Evolutionary conservation across 495 filamentous ascomycete genomes (phyloP).

Genomic region (Hypoxylon cercidicola): DNA sequence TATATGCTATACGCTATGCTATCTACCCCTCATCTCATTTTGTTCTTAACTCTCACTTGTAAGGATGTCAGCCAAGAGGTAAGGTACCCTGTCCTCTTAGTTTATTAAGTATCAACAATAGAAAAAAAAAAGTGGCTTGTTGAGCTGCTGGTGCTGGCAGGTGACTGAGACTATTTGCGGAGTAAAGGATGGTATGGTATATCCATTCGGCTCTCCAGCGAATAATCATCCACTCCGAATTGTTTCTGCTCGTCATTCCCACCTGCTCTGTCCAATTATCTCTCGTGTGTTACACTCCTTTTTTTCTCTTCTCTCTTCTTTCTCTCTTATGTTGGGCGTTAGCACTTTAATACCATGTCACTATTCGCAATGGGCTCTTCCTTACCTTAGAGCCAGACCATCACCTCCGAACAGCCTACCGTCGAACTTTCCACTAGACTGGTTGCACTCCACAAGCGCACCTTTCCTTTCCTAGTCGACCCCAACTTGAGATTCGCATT

Average conservation of each 20-base stretch:
- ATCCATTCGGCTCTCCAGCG: constrained; percentile 27
- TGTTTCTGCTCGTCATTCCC: constrained; percentile 35
- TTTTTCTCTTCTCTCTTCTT: not conserved
- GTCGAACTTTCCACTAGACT: too few relatives aligned
- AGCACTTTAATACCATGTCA: not conserved
- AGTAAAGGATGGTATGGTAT: constrained; percentile 27
- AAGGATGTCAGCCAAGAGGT: constrained; percentile 4
- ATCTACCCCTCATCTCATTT: constrained; percentile 42
- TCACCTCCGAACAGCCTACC: not conserved
- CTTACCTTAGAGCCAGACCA: constrained; percentile 4
- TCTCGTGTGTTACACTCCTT: constrained; percentile 28
- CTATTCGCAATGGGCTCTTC: constrained; percentile 20
- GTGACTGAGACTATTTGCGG: constrained; percentile 32
- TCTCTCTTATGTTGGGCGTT: not conserved
- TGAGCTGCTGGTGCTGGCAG: constrained; percentile 22
- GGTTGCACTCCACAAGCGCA: not conserved
- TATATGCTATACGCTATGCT: constrained; percentile 2
- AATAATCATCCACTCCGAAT: constrained; percentile 22
- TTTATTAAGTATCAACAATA: constrained; percentile 19
- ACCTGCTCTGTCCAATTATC: constrained; percentile 29
- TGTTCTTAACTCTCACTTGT: constrained; percentile 24
- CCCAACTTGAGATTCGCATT: constrained; percentile 2
- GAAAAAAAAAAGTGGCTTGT: constrained; percentile 24
- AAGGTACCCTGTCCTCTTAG: not conserved
- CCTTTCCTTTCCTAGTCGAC: not conserved